phyloP scores from a whole-genome alignment of 768 basidiomycete species.

The Mrakia hoshinonis region DNA sequence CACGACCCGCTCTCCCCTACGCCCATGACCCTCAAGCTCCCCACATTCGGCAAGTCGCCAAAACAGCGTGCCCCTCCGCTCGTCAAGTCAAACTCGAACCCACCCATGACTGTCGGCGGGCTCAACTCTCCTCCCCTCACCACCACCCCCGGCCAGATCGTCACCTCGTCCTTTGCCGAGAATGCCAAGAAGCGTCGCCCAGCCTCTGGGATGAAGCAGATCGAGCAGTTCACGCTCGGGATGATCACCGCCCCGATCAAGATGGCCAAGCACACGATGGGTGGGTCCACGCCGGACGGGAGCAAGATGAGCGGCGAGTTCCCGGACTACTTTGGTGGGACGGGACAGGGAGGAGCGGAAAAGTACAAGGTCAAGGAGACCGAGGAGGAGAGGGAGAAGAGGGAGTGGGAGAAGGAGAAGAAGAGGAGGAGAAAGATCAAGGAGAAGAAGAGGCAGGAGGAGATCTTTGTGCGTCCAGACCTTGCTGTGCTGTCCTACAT shows the following conservation, averaged over 20 bases:
- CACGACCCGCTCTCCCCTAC: constrained; percentile 3
- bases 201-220: constrained; percentile 6
- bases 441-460: constrained; percentile 59
- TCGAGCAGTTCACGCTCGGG: constrained; percentile 23
- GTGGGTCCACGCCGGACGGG: constrained; percentile 33
- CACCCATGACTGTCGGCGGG: not conserved
- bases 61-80: not conserved
- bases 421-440: constrained; percentile 37
- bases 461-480: constrained; percentile 56
- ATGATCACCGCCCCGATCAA: constrained; percentile 25
- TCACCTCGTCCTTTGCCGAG: constrained; percentile 24
- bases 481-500: not conserved
- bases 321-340: constrained; percentile 37
- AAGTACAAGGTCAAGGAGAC: constrained; percentile 30
- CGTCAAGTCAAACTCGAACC: not conserved
- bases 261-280: constrained; percentile 15
- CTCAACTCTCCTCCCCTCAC: not conserved
- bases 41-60: not conserved
- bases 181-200: constrained; percentile 27
- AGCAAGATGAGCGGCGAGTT: constrained; percentile 35
- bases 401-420: constrained; percentile 44
- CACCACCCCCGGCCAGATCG: not conserved
- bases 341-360: not conserved
- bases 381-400: constrained; percentile 45
- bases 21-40: not conserved